A percentile compares a stretch with the other conserved stretches of the same genome.
These are phyloP conservation scores for Wickerhamiella azymoides DNA, from an alignment of 805 yeast species.

Conservation along the genomic window DNA sequence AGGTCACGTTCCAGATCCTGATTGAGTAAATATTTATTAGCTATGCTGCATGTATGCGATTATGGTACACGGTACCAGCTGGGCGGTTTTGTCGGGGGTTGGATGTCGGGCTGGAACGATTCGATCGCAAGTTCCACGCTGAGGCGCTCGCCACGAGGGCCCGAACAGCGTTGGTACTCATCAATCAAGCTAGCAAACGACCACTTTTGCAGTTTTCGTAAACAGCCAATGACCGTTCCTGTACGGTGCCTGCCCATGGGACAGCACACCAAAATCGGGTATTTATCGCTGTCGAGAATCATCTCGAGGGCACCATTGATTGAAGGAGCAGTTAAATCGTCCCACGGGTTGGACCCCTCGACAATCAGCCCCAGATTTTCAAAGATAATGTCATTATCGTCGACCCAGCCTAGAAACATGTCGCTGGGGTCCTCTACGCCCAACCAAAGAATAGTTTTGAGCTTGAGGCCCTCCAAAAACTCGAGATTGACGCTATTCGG, in stretches of 20 bases:
- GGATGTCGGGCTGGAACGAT: constrained; percentile 37
- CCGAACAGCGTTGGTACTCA: constrained; percentile 88
- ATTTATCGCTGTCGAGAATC: constrained; percentile 55
- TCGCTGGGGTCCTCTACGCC: constrained; percentile 95
- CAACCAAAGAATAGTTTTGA: constrained; percentile 80
- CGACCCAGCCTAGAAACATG: constrained; percentile 68
- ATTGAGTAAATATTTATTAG: constrained; percentile 2
- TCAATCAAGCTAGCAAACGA: constrained; percentile 88
- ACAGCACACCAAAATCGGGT: constrained; percentile 84
- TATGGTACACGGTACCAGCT: constrained; percentile 5
- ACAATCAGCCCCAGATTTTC: constrained; percentile 75
- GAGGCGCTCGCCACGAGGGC: constrained; percentile 82
- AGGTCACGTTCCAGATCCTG: constrained; percentile 59
- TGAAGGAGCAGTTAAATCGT: constrained; percentile 72
- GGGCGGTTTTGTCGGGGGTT: constrained; percentile 4
- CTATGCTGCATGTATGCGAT: too few relatives aligned
- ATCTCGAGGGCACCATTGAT: constrained; percentile 67
- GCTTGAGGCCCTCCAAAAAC: constrained; percentile 57
- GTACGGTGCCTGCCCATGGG: constrained; percentile 98
- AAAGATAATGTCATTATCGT: constrained; percentile 52
- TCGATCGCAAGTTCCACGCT: constrained; percentile 84
- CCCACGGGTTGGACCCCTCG: constrained; percentile 91
- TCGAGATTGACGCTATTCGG: constrained; percentile 90
- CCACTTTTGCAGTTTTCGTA: constrained; percentile 93
- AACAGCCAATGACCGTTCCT: constrained; percentile 91